phyloP scores from a whole-genome alignment of 768 basidiomycete species.

The Xerocomellus intermedius region DNA sequence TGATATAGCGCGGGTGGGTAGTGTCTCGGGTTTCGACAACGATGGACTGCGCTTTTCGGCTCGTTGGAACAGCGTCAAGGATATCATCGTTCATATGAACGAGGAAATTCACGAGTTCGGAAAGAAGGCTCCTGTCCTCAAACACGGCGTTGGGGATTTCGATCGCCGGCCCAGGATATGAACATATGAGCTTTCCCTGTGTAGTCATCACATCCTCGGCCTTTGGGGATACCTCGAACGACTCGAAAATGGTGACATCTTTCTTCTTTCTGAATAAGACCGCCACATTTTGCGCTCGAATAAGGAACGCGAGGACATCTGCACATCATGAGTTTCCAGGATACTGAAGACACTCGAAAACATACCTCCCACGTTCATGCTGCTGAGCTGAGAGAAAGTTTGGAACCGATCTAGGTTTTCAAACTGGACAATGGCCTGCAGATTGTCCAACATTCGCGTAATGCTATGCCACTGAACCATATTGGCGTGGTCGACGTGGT shows the following conservation, averaged over 20 bases:
- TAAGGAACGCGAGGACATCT: constrained; percentile 40
- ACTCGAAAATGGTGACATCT: constrained; percentile 38
- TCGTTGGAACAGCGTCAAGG: constrained; percentile 35
- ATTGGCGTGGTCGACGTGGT: not conserved
- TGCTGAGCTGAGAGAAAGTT: constrained; percentile 16
- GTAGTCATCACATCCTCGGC: constrained; percentile 35
- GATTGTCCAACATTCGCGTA: constrained; percentile 30
- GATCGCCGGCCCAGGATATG: constrained; percentile 47
- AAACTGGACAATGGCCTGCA: constrained; percentile 6
- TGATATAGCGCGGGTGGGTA: constrained; percentile 46
- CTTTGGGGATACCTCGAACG: constrained; percentile 45
- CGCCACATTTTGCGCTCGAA: constrained; percentile 49
- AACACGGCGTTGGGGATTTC: constrained; percentile 32
- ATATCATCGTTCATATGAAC: constrained; percentile 32
- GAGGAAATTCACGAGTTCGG: constrained; percentile 40
- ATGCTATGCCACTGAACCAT: constrained; percentile 31
- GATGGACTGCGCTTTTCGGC: constrained; percentile 36
- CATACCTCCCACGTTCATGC: constrained; percentile 24
- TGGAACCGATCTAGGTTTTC: constrained; percentile 5
- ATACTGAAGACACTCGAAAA: not conserved
- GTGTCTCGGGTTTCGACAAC: constrained; percentile 42
- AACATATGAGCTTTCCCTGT: constrained; percentile 43
- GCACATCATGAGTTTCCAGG: not conserved
- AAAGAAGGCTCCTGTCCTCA: constrained; percentile 29
- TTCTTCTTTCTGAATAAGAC: constrained; percentile 37